A percentile compares a stretch with the other conserved stretches of the same genome.
Conservation (phyloP, 108 stramenopile genomes). For the Nitzschia palea region DNA sequence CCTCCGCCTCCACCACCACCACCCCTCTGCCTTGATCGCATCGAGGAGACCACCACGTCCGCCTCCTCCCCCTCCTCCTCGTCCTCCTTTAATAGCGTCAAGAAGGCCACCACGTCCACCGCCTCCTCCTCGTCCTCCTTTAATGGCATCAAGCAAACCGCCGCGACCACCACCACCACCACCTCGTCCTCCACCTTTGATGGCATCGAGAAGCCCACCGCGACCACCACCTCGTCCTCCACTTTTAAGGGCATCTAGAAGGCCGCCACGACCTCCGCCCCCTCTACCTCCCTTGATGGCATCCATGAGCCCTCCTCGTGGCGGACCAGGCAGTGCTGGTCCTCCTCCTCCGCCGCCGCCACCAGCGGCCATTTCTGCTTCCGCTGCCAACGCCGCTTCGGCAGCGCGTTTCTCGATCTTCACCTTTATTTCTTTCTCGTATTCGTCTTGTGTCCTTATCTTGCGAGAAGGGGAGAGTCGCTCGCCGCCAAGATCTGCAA, state of each 20-base stretch:
- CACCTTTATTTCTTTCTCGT: constrained; percentile 43
- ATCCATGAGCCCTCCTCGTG: constrained; percentile 28
- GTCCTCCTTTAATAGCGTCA: constrained; percentile 31
- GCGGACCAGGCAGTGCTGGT: constrained; percentile 27
- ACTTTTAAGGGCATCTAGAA: constrained; percentile 30
- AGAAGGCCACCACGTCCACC: constrained; percentile 38
- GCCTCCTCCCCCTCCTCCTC: constrained; percentile 26
- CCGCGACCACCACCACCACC: constrained; percentile 19
- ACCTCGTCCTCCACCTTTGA: constrained; percentile 33
- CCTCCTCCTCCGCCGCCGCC: constrained; percentile 25
- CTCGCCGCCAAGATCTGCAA: constrained; percentile 31
- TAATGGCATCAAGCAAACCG: constrained; percentile 1
- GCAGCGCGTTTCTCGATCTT: constrained; percentile 33
- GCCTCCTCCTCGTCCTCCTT: constrained; percentile 28
- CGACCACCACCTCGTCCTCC: constrained; percentile 18
- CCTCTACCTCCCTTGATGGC: constrained; percentile 25
- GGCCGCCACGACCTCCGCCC: constrained; percentile 12
- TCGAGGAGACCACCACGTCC: constrained; percentile 43
- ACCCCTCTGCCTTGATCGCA: constrained; percentile 26
- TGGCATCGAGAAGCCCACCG: constrained; percentile 33
- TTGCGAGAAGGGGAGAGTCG: constrained; percentile 38
- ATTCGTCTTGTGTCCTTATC: constrained; percentile 33
- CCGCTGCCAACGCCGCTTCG: constrained; percentile 19
- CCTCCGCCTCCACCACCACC: constrained; percentile 31
- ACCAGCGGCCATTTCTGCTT: neutral